Base-by-base conservation (phyloP, 208 protist species). In the Phytomonas francai region DNA sequence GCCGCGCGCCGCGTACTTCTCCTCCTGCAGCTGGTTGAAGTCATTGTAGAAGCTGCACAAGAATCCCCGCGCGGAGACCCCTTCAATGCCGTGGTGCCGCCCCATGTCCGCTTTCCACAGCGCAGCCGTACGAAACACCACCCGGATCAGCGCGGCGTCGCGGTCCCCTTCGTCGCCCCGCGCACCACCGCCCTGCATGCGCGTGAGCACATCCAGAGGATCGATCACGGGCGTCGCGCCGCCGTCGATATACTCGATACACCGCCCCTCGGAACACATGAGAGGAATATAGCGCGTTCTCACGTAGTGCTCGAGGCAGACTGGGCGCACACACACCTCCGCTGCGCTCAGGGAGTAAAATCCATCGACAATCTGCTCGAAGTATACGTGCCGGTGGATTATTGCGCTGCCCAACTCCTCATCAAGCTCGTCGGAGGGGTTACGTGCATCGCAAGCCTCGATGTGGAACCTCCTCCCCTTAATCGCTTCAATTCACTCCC, bases 331-430 rank as follows among this genome's bases (percentile, higher is more conserved):
- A 67, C 87, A 95, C 7, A 95, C 66, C 42, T 95, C 83, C 2
- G 80, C 78, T 0, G 79, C 78, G 59, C 80, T 95, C 8, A 95
- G 76, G 30, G 84, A 68, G 71, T 95, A 92, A 65, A 92, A 92
- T 58, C 88, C 78, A 39, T 91, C 87, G 49, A 91, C 89, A 56
- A 95, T 92, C 67, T 91, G 79, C 27, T 95, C 86, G 79, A 92
- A 92, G 68, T 84, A 89, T 11, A 87, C 77, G 66, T 95, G 84
- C 86, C 81, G 78, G 65, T 95, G 87, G 30, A 75, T 60, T 30
- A 93, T 65, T 25, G 68, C 36, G n/a, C 79, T 28, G n/a, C 70
- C 78, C 2, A 67, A 71, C 25, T 39, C 59, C 0, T 69, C 62
- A 0, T 28, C 67, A 27, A 57, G 60, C 3, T 63, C 66, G 32